Percentiles rank a stretch among this genome's conserved stretches.
Evolutionary conservation across 83 land plant genomes (phyloP).

Genomic region (Larix sibirica): DNA sequence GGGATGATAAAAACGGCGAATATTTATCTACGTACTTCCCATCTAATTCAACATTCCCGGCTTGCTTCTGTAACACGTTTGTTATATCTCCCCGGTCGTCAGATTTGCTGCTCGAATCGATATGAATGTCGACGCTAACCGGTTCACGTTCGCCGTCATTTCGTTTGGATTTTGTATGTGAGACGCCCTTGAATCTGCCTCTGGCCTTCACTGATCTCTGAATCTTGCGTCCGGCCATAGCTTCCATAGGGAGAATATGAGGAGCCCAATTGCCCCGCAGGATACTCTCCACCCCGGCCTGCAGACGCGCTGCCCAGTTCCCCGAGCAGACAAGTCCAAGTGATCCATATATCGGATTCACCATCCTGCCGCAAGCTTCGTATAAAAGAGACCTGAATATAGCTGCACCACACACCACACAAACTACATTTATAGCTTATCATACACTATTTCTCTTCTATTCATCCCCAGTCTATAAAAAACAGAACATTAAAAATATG

Average conservation of each 20-base stretch:
- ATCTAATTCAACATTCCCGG: not conserved
- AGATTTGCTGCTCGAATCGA: not conserved
- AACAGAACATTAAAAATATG: too few species aligned
- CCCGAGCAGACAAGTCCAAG: conserved; percentile 20
- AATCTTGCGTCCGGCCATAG: not conserved
- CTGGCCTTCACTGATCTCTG: not conserved
- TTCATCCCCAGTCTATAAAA: too few species aligned
- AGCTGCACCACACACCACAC: not conserved
- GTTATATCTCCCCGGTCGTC: not conserved
- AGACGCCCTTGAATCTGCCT: not conserved
- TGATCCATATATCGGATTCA: conserved; percentile 14
- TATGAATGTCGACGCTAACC: not conserved
- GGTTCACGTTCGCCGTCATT: not conserved
- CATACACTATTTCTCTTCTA: too few species aligned
- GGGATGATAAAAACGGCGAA: not conserved
- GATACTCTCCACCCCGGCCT: conserved; percentile 17
- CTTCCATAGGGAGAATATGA: not conserved
- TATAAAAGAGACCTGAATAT: conserved; percentile 21
- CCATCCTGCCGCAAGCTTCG: conserved; percentile 22
- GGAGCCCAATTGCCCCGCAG: conserved; percentile 21
- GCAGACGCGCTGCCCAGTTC: conserved; percentile 12
- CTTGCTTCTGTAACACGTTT: not conserved
- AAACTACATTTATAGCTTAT: too few species aligned
- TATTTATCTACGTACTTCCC: not conserved
- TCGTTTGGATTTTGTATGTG: not conserved